Evolutionary conservation across 306 rosid genomes (phyloP), one percentile per base, ranked within the genome.

Genomic region (Acmispon strigosus): DNA sequence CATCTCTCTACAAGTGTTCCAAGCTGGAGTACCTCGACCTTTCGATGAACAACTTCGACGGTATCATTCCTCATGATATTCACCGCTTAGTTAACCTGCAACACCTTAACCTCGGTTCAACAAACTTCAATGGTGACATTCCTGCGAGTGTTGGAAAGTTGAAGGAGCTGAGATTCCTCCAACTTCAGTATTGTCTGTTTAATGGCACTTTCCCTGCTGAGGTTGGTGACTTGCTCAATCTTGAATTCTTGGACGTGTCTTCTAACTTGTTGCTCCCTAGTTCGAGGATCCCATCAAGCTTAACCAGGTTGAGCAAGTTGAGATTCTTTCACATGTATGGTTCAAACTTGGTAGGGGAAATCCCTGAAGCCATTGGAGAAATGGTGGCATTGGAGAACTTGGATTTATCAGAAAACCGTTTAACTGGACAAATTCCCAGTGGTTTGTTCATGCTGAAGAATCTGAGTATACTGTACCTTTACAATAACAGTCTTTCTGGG

Each of bases 171-270:
- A 83, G 53, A 27, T 2, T 0, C 41, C 85, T 92, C 76, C 6
- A n/a, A 11, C 75, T 92, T 3, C 47, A 11, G 8, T 1, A 0
- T 43, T 77, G 75, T 64, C 8, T 7, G 6, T 69, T 89, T 29
- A 70, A 82, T 44, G 97, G 91, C 47, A 77, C 84, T 2, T 58
- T 74, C 20, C 86, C 88, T 4, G 78, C 72, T 27, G 88, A 86
- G 69, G 86, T 84, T 10, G 91, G 90, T 6, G 39, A 75, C 59
- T 84, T 91, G 81, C 72, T 76, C 44, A 89, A 87, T 61, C 90
- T 91, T 45, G 82, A 85, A 52, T 2, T 5, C 2, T 73, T 91
- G 62, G 7, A 29, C 3, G 49, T 85, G 66, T 70, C 86, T 8
- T 19, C 18, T 3, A 81, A 72, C 55, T 2, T 0, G 0, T 0